Percentiles rank a stretch among this genome's conserved stretches.
phyloP scores from a whole-genome alignment of 1,139 yeast species.

The Protomyces inouyei region DNA sequence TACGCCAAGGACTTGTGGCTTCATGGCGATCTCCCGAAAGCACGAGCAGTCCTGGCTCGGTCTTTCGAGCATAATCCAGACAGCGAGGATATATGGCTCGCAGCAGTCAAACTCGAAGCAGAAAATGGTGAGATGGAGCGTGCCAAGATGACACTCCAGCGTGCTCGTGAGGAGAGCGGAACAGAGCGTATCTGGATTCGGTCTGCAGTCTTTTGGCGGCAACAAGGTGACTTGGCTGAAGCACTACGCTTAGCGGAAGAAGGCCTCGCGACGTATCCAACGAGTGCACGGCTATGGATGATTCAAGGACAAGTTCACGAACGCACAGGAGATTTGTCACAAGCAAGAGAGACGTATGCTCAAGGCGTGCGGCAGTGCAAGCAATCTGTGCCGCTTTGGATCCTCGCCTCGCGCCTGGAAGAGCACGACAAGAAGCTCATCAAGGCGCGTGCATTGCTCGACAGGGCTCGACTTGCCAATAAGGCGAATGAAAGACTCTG shows the following conservation, averaged over 20 bases:
- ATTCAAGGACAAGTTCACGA: slow-evolving; percentile 56
- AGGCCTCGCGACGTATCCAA: slow-evolving; percentile 50
- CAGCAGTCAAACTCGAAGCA: slow-evolving; percentile 60
- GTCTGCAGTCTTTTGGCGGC: slow-evolving; percentile 55
- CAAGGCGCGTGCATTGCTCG: slow-evolving; percentile 69
- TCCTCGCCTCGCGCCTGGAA: slow-evolving; percentile 50
- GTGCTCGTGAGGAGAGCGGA: slow-evolving; percentile 42
- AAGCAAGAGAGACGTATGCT: slow-evolving; percentile 50
- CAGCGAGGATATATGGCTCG: slow-evolving; percentile 62
- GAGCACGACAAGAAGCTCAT: slow-evolving; percentile 45
- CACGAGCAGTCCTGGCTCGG: slow-evolving; percentile 51
- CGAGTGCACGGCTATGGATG: slow-evolving; percentile 50
- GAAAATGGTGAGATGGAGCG: slow-evolving; percentile 42
- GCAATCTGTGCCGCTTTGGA: slow-evolving; percentile 51
- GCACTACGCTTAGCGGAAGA: slow-evolving; percentile 45
- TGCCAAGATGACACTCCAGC: slow-evolving; percentile 47
- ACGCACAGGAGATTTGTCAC: slow-evolving; percentile 38
- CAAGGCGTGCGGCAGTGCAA: slow-evolving; percentile 52
- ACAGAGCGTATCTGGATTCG: slow-evolving; percentile 58
- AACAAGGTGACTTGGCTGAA: slow-evolving; percentile 35
- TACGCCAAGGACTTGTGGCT: slow-evolving; percentile 67
- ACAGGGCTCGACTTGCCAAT: slow-evolving; percentile 56
- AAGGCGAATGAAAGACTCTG: slow-evolving; percentile 53
- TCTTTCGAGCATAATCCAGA: slow-evolving; percentile 47
- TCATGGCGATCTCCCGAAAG: slow-evolving; percentile 47